Evolutionary conservation across 495 filamentous ascomycete genomes (phyloP).

Genomic region (Penicillium salamii): DNA sequence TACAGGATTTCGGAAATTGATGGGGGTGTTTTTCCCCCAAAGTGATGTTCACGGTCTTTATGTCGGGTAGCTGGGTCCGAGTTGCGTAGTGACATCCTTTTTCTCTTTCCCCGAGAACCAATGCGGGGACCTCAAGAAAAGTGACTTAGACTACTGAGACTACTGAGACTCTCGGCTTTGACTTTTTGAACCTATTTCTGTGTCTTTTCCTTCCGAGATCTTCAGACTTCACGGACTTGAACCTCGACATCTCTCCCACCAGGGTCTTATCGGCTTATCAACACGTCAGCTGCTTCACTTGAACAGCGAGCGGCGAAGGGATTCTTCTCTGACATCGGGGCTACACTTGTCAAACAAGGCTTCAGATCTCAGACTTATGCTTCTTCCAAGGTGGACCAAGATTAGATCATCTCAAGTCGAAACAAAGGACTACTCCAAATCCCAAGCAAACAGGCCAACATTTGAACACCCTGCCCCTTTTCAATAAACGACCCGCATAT

Average conservation of each 20-base stretch:
- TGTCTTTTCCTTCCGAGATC: not conserved
- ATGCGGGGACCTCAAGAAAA: constrained; percentile 1
- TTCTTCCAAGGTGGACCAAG: not conserved
- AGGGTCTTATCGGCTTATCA: constrained; percentile 11
- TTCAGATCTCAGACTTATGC: not conserved
- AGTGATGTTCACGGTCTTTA: no score
- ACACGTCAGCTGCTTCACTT: constrained; percentile 3
- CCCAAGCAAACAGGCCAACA: constrained; percentile 1
- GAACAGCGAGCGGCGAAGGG: no score
- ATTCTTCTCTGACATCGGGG: not conserved
- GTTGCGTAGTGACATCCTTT: no score
- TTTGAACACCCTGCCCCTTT: constrained; percentile 1
- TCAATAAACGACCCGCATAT: constrained; percentile 5
- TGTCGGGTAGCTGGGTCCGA: no score
- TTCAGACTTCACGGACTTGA: no score
- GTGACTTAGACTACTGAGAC: not conserved
- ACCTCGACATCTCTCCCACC: no score
- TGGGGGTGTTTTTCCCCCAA: no score
- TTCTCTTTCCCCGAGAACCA: no score
- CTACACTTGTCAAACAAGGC: not conserved
- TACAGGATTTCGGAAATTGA: constrained; percentile 16
- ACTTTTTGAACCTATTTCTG: not conserved
- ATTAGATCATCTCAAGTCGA: constrained; percentile 1
- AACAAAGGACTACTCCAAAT: constrained; percentile 6
- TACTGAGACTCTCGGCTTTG: not conserved